Evolutionary conservation across 2,329 filamentous ascomycete genomes (phyloP), one percentile per base, ranked within the genome.

Genomic region (Beauveria pseudobassiana): DNA sequence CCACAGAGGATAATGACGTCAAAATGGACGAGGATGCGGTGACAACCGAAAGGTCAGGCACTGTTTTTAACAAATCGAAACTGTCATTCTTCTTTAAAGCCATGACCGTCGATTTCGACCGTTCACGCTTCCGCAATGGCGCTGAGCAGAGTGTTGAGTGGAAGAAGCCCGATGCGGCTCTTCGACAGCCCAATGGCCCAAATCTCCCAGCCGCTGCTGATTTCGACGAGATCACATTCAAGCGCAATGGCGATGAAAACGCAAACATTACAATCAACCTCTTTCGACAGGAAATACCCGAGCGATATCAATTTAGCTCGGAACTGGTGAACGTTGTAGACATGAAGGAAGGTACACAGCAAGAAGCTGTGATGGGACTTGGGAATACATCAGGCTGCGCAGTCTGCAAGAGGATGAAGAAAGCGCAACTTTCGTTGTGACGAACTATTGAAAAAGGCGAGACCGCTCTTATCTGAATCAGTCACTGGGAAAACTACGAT

Each of bases 351-450:
- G 93, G 91, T 56, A 93, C 95, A 30, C 87, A 92, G 34, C 88
- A 91, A 45, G 92, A 95, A 64, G 89, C 93, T 7, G 87, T 96
- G 30, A 90, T 96, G 81, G 93, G 90, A 16, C 83, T 99, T 99
- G 93, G 91, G 93, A 97, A 72, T 99, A 99, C 70, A 90, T 96
- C 66, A 88, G 91, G 67, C 82, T 90, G 22, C 89, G 90, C 80
- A 87, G 88, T 20, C 79, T 99, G 52, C 91, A 96, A 73, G 93
- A 97, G 72, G 93, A 96, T 66, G 93, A 98, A 63, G 95, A 99
- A 95, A 95, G 78, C 85, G 95, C 64, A 89, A 90, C 64, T 93
- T 99, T 68, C 88, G 90, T 45, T 98, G 95, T 71, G 93, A 99
- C 71, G 88, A 93, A 49, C 82, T 87, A 52, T 74, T 99, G 58